Evolutionary conservation across 164 flowering plant species (phyloP), one percentile per base, ranked within the genome.

Genomic region (Akebia trifoliata): DNA sequence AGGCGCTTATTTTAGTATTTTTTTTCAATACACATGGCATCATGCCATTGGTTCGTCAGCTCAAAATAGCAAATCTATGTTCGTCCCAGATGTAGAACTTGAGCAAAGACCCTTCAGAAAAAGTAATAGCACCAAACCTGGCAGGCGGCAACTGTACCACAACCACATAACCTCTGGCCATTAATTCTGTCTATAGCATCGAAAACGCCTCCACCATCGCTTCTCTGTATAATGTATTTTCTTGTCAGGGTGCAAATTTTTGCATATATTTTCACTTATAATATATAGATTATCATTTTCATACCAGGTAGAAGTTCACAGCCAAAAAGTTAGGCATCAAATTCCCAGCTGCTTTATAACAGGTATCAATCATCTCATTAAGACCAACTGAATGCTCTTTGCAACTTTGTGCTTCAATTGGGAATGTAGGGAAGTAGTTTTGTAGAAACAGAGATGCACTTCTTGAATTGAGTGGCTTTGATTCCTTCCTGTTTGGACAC

Each of bases 241-340:
- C 31, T 25, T 29, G 57, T 76, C 60, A 78, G 73, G 30, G 53
- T 21, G 7, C 37, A 29, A 20, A 38, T 30, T 38, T 28, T 6
- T 31, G n/a, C 4, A 8, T 39, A 15, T 32, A 25, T 3, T 20
- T 24, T 52, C 17, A 42, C 11, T 40, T 55, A 17, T 20, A 17
- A 3, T 32, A 8, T 3, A 14, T 5, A 32, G 56, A 47, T 36
- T 2, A 31, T 40, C 12, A 58, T 10, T 56, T 57, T 29, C 44
- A 28, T 90, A 94, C 99, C 99, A 87, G 86, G 85, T 94, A 94
- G 58, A 83, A 94, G 70, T 94, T 88, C 56, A 94, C 95, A 0
- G 96, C 99, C 38, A 94, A 36, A 63, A 87, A 94, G 72, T 90
- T 94, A 10, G 99, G 97, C 87, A 94, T 68, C 72, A 24, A 24